Evolutionary conservation across 495 filamentous ascomycete genomes (phyloP).

Genomic region (Tuber umbilicatum): DNA sequence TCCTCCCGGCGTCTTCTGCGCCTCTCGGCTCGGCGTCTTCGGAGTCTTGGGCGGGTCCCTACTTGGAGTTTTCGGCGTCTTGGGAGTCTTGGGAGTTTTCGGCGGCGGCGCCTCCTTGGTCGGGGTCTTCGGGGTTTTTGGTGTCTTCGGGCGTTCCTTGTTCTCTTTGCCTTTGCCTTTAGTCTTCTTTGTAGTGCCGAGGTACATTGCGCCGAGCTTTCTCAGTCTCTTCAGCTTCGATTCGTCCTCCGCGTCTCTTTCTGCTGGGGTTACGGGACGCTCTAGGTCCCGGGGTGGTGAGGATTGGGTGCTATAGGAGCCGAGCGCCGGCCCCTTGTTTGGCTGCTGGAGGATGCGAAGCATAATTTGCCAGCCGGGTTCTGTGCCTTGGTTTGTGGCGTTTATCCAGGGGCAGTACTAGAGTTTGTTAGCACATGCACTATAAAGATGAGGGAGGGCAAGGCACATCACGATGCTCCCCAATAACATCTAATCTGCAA

Average conservation of each 20-base stretch:
- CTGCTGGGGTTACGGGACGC: constrained; percentile 22
- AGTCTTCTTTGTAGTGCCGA: constrained; percentile 37
- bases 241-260: constrained; percentile 36
- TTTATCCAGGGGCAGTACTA: constrained; percentile 42
- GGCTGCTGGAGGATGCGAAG: constrained; percentile 27
- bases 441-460: background rate
- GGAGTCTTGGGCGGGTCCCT: background rate
- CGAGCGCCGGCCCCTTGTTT: constrained; percentile 26
- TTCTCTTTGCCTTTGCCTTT: constrained; percentile 32
- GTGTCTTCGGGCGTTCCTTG: constrained; percentile 2
- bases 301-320: constrained; percentile 20
- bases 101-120: background rate
- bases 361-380: constrained; percentile 37
- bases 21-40: background rate
- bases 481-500: constrained; percentile 37
- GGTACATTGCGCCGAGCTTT: constrained; percentile 40
- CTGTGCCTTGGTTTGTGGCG: constrained; percentile 35
- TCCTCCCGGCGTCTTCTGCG: background rate
- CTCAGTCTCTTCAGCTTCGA: constrained; percentile 34
- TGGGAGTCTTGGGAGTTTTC: background rate
- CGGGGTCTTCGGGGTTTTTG: background rate
- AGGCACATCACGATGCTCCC: constrained; percentile 40
- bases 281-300: constrained; percentile 14
- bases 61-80: background rate
- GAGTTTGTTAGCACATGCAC: constrained; percentile 10